These are phyloP conservation scores for Eudorina sp. DNA, from an alignment of 139 green algal species.

Conservation along the genomic window DNA sequence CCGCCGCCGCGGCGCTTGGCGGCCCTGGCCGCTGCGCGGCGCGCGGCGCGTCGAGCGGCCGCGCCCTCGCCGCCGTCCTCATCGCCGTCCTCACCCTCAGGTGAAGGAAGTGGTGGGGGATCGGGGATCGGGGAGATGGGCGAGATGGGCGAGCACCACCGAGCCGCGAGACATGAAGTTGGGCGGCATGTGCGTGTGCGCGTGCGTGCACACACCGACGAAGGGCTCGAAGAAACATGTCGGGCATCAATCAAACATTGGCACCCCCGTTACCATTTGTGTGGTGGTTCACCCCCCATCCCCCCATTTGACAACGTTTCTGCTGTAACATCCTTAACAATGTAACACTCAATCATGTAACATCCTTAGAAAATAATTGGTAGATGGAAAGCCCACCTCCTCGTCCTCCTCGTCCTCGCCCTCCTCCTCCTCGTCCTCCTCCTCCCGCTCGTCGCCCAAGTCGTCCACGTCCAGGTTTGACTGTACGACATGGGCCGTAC, in stretches of 20 bases:
- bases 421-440: slow-evolving; percentile 20
- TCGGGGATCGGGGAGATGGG: neutral
- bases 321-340: neutral
- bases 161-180: neutral
- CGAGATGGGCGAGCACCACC: neutral
- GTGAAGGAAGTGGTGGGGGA: neutral
- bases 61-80: neutral
- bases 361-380: too few species aligned
- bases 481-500: too few species aligned
- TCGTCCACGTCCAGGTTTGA: neutral
- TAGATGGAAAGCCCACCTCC: too few species aligned
- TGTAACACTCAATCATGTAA: too few species aligned
- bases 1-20: neutral
- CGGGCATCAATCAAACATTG: neutral
- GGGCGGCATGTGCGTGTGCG: too few species aligned
- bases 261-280: neutral
- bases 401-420: neutral
- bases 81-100: neutral
- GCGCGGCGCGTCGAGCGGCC: neutral
- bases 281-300: neutral
- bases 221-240: too few species aligned
- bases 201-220: too few species aligned
- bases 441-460: slow-evolving; percentile 11
- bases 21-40: neutral
- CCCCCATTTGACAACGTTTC: neutral